Evolutionary conservation across 2,329 filamentous ascomycete species (phyloP).

Genomic region (Phialophora expanda): DNA sequence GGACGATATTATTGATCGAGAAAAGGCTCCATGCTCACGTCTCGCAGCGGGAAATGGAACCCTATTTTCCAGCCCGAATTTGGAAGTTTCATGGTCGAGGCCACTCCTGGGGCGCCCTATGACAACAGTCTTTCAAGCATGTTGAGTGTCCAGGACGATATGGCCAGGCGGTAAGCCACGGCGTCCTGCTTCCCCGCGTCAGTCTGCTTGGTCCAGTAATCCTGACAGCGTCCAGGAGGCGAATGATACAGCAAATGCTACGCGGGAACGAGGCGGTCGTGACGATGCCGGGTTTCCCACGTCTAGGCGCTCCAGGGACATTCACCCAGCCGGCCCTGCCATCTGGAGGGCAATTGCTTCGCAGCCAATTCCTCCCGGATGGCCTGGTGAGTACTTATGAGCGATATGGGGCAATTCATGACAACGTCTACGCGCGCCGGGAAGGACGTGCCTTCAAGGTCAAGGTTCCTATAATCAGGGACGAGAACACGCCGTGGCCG

Average conservation of each 20-base stretch:
- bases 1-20: not conserved
- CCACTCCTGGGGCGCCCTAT: slow-evolving; percentile 92
- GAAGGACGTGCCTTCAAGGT: slow-evolving; percentile 88
- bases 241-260: slow-evolving; percentile 78
- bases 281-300: slow-evolving; percentile 87
- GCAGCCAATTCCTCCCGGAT: slow-evolving; percentile 79
- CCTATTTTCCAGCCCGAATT: slow-evolving; percentile 95
- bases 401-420: slow-evolving; percentile 87
- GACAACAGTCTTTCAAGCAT: slow-evolving; percentile 86
- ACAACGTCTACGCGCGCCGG: slow-evolving; percentile 85
- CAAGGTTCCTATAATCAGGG: slow-evolving; percentile 91
- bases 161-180: slow-evolving; percentile 83
- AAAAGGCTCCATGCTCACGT: not conserved
- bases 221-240: slow-evolving; percentile 67
- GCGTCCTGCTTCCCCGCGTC: slow-evolving; percentile 52
- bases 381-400: slow-evolving; percentile 96
- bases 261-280: slow-evolving; percentile 10
- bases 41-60: not conserved
- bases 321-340: slow-evolving; percentile 82
- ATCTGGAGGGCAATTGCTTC: slow-evolving; percentile 69
- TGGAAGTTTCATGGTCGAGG: slow-evolving; percentile 95
- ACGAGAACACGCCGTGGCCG: slow-evolving; percentile 80
- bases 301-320: slow-evolving; percentile 78
- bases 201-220: not conserved
- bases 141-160: slow-evolving; percentile 88